These are phyloP conservation scores for Lobosporangium transversale DNA, from an alignment of 192 early-diverging fungal species.

Conservation along the genomic window DNA sequence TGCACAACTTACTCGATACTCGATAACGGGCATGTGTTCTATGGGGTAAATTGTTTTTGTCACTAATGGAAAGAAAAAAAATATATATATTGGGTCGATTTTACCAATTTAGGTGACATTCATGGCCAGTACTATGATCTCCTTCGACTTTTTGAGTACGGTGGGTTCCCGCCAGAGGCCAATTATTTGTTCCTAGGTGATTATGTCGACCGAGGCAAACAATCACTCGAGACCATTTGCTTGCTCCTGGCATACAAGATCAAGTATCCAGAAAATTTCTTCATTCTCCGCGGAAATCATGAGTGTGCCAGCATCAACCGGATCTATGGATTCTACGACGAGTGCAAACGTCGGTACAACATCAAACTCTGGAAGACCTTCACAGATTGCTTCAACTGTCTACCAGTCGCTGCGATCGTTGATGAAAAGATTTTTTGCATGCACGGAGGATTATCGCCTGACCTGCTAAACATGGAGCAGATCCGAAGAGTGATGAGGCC, in stretches of 20 bases:
- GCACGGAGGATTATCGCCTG: slow-evolving; percentile 98
- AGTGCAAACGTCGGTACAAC: slow-evolving; percentile 96
- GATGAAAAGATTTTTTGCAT: slow-evolving; percentile 99
- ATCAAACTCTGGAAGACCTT: slow-evolving; percentile 99
- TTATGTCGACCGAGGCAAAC: slow-evolving; percentile 98
- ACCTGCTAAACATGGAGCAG: slow-evolving; percentile 97
- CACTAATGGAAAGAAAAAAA: no score
- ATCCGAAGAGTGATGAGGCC: slow-evolving; percentile 96
- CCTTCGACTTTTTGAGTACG: slow-evolving; percentile 94
- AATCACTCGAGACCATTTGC: slow-evolving; percentile 97
- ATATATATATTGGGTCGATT: no score
- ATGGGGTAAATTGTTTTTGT: no score
- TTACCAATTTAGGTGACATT: slow-evolving; percentile 74
- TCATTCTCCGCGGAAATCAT: slow-evolving; percentile 98
- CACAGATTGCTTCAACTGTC: slow-evolving; percentile 98
- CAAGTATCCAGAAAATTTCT: slow-evolving; percentile 99
- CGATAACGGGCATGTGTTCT: no score
- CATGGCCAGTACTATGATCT: slow-evolving; percentile 99
- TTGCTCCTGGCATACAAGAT: slow-evolving; percentile 97
- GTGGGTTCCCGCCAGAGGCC: slow-evolving; percentile 95
- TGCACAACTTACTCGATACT: no score
- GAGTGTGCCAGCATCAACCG: slow-evolving; percentile 96
- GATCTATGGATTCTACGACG: slow-evolving; percentile 99
- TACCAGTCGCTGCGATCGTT: slow-evolving; percentile 96
- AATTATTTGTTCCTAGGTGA: slow-evolving; percentile 98